Evolutionary conservation across 441 rosid species (phyloP).

Genomic region (Adansonia madagascariensis): DNA sequence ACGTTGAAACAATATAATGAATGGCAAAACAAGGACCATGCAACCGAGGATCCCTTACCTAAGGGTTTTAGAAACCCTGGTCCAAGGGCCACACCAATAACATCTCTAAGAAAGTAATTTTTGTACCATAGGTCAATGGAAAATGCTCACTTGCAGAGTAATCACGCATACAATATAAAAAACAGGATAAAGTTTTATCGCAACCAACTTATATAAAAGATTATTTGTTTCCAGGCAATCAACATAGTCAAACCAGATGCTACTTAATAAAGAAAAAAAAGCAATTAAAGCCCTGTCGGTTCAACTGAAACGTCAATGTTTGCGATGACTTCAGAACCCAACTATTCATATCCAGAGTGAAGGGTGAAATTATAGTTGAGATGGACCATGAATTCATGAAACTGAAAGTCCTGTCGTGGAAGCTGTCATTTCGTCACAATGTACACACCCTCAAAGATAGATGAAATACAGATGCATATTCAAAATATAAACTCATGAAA

Average conservation of each 20-base stretch:
- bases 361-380: background rate
- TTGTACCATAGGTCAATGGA: background rate
- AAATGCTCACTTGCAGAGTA: background rate
- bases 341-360: background rate
- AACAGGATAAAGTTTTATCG: background rate
- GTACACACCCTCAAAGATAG: conserved; percentile 1
- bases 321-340: too few species aligned
- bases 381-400: background rate
- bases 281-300: too few species aligned
- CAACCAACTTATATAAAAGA: background rate
- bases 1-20: too few species aligned
- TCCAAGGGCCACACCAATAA: background rate
- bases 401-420: background rate
- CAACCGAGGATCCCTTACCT: too few species aligned
- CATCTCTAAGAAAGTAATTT: background rate
- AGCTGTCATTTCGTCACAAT: background rate
- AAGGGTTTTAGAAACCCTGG: too few species aligned
- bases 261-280: too few species aligned
- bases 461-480: background rate
- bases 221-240: background rate
- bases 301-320: too few species aligned
- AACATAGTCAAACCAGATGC: background rate
- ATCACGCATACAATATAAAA: background rate
- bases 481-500: conserved; percentile 4
- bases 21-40: too few species aligned